Evolutionary conservation across 176 grass and related monocot genomes (phyloP).

Genomic region (Oryza meridionalis): DNA sequence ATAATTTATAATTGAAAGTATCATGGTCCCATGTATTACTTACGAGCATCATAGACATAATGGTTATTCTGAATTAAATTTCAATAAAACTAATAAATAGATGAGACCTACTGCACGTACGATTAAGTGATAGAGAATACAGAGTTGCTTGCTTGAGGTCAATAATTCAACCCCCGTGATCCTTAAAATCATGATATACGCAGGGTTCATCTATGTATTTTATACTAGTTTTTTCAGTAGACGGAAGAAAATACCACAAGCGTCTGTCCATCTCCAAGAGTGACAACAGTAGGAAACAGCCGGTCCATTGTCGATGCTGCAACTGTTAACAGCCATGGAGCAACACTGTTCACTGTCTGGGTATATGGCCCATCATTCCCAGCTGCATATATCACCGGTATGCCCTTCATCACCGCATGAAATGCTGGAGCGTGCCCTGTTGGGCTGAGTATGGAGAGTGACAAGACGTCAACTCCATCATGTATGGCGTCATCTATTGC

Average conservation of each 20-base stretch:
- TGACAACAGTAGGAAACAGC: constrained; percentile 27
- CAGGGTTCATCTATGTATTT: no score
- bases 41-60: not conserved
- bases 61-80: not conserved
- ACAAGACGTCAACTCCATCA: constrained; percentile 54
- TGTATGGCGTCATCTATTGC: constrained; percentile 50
- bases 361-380: constrained; percentile 38
- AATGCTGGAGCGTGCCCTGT: constrained; percentile 19
- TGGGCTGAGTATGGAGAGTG: constrained; percentile 31
- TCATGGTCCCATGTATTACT: not conserved
- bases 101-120: no score
- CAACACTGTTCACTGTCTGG: constrained; percentile 3
- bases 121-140: no score
- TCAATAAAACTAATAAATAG: no score
- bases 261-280: constrained; percentile 16
- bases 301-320: constrained; percentile 52
- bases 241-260: not conserved
- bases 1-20: not conserved
- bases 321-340: constrained; percentile 56
- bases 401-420: constrained; percentile 40
- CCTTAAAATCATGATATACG: no score
- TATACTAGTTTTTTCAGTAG: no score
- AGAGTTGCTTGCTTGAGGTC: no score
- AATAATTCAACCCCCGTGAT: no score
- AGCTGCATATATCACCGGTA: constrained; percentile 47